Percentiles rank a stretch among this genome's conserved stretches.
Evolutionary conservation across 352 stramenopile species (phyloP).

Genomic region (Phytopythium oedochilum): DNA sequence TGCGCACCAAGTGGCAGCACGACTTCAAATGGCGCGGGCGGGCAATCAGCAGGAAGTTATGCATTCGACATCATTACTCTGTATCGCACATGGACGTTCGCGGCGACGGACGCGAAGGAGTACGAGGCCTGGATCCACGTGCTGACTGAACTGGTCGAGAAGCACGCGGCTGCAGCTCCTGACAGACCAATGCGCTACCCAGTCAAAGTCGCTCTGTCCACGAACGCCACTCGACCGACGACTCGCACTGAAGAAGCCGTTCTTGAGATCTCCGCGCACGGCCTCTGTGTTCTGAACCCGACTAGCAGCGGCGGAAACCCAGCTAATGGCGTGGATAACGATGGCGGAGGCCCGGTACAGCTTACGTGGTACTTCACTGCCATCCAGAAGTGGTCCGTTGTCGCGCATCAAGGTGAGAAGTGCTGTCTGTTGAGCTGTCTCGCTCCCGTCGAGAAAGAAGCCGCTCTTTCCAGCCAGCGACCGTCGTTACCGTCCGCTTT

Average conservation of each 20-base stretch:
- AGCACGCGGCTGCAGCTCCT: conserved; percentile 41
- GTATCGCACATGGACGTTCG: conserved; percentile 75
- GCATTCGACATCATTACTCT: conserved; percentile 72
- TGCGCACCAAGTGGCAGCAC: not conserved
- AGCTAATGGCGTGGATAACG: conserved; percentile 3
- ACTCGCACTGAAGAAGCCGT: conserved; percentile 34
- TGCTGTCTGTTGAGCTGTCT: conserved; percentile 60
- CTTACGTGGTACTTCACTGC: conserved; percentile 80
- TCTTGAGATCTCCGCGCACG: conserved; percentile 55
- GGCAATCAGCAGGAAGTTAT: conserved; percentile 9
- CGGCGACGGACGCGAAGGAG: conserved; percentile 30
- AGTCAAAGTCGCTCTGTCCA: conserved; percentile 25
- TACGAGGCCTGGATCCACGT: conserved; percentile 61
- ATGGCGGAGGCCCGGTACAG: conserved; percentile 38
- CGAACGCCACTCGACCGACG: conserved; percentile 20
- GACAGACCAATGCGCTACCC: conserved; percentile 45
- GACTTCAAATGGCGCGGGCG: conserved; percentile 1
- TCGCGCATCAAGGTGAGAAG: conserved; percentile 39
- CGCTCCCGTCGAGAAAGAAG: not conserved
- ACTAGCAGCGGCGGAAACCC: not conserved
- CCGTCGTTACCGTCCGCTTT: not conserved
- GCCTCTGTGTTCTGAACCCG: conserved; percentile 34
- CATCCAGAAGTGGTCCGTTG: conserved; percentile 72
- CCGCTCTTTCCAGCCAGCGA: not conserved
- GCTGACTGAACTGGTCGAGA: conserved; percentile 48